Evolutionary conservation across 768 basidiomycete genomes (phyloP).

Genomic region (Mycena floridula): DNA sequence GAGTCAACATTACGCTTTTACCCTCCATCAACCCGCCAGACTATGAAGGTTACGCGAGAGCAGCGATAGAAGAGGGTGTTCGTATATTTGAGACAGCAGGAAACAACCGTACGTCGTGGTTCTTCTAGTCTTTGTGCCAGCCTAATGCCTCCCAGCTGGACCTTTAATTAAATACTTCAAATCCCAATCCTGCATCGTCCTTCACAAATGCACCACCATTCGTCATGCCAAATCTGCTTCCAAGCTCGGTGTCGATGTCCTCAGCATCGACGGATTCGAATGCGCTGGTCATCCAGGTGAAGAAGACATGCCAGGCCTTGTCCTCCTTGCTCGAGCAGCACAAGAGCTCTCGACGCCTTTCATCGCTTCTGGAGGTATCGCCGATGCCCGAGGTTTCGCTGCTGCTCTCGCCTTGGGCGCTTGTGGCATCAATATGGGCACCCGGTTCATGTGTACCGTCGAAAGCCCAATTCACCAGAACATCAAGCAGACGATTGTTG

Average conservation of each 20-base stretch:
- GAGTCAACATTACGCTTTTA: conserved; percentile 82
- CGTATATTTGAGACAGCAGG: conserved; percentile 90
- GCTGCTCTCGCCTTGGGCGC: conserved; percentile 80
- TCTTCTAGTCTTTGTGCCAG: not conserved
- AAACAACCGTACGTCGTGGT: conserved; percentile 62
- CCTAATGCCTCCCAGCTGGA: conserved; percentile 42
- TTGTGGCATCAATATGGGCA: conserved; percentile 84
- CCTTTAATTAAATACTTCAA: conserved; percentile 80
- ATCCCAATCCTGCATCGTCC: conserved; percentile 65
- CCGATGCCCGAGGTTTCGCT: conserved; percentile 78
- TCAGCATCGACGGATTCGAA: conserved; percentile 91
- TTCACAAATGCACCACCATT: conserved; percentile 89
- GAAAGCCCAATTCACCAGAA: conserved; percentile 86
- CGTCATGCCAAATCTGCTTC: conserved; percentile 79
- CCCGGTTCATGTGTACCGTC: conserved; percentile 88
- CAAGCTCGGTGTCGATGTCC: conserved; percentile 73
- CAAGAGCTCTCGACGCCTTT: conserved; percentile 80
- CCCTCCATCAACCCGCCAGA: conserved; percentile 89
- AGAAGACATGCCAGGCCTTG: conserved; percentile 84
- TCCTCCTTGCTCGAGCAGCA: conserved; percentile 82
- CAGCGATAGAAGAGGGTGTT: conserved; percentile 83
- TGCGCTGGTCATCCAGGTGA: conserved; percentile 73
- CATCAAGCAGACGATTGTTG: conserved; percentile 87
- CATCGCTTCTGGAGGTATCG: conserved; percentile 89
- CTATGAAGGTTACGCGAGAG: conserved; percentile 78